Conservation (phyloP, 495 filamentous ascomycete species). For the Coniosporium apollinis region DNA sequence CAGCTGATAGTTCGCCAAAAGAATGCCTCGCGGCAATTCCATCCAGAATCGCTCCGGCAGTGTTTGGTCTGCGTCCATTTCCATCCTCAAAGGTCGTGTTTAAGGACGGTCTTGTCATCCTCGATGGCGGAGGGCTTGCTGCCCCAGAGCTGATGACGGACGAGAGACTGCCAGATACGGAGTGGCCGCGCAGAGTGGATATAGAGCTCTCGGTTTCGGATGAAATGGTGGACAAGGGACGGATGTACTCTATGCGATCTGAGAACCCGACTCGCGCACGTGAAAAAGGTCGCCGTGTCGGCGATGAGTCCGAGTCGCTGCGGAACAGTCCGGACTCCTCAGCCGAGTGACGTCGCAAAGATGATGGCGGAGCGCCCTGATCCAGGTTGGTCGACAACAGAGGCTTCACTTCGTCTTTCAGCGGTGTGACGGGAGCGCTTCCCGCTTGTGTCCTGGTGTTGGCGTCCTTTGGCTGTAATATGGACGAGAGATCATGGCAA, state of each 20-base stretch:
- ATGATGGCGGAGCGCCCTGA: no score
- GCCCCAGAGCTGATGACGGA: slow-evolving; percentile 36
- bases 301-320: slow-evolving; percentile 6
- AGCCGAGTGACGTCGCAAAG: no score
- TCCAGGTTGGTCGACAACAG: no score
- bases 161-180: slow-evolving; percentile 44
- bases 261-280: slow-evolving; percentile 42
- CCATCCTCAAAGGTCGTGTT: slow-evolving; percentile 20
- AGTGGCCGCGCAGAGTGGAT: slow-evolving; percentile 43
- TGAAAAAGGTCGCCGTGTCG: slow-evolving; percentile 22
- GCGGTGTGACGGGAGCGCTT: slow-evolving; percentile 56
- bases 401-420: slow-evolving; percentile 21
- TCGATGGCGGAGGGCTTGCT: slow-evolving; percentile 18
- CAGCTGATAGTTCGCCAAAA: no score
- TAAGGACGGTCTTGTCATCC: slow-evolving; percentile 17
- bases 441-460: slow-evolving; percentile 30
- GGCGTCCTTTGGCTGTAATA: slow-evolving; percentile 41
- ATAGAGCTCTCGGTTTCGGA: slow-evolving; percentile 55
- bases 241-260: slow-evolving; percentile 48
- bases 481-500: slow-evolving; percentile 60
- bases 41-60: slow-evolving; percentile 35
- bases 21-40: no score
- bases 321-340: no score
- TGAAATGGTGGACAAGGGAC: slow-evolving; percentile 56
- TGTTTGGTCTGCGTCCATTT: slow-evolving; percentile 27